A percentile compares a stretch with the other conserved stretches of the same genome.
Evolutionary conservation across 78 protist genomes (phyloP).

Genomic region (Dictyostelium discoideum): DNA sequence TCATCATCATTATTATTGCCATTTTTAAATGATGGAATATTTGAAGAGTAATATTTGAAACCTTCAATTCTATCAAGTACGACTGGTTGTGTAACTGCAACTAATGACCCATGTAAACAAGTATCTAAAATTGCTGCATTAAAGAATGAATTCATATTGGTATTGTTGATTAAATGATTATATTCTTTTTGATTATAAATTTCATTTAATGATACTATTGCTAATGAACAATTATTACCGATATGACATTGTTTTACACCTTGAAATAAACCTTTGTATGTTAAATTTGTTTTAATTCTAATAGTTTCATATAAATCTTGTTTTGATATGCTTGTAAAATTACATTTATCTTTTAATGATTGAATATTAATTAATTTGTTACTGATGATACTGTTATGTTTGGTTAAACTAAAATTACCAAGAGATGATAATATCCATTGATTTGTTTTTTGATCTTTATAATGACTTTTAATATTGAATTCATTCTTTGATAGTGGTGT

Average conservation of each 20-base stretch:
- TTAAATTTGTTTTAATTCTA: no score
- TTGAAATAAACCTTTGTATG: no score
- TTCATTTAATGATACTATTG: neutral
- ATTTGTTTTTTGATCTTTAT: neutral
- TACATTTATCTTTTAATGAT: no score
- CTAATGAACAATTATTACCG: conserved; percentile 12
- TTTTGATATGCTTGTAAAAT: no score
- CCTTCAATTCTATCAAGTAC: conserved; percentile 45
- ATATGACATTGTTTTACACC: neutral
- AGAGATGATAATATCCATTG: neutral
- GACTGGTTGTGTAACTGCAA: neutral
- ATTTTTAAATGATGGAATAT: neutral
- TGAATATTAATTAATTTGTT: neutral
- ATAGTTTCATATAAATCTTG: no score
- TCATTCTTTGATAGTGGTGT: neutral
- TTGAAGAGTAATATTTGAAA: conserved; percentile 15
- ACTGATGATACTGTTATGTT: no score
- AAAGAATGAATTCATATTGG: neutral
- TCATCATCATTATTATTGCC: neutral
- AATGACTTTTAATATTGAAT: neutral
- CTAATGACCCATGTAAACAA: conserved; percentile 40
- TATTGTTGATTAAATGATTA: no score
- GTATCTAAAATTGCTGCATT: conserved; percentile 47
- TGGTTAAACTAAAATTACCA: neutral
- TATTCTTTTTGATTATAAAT: neutral